These are phyloP conservation scores for Trichophyton rubrum DNA, from an alignment of 2,329 filamentous ascomycete species.

Conservation along the genomic window DNA sequence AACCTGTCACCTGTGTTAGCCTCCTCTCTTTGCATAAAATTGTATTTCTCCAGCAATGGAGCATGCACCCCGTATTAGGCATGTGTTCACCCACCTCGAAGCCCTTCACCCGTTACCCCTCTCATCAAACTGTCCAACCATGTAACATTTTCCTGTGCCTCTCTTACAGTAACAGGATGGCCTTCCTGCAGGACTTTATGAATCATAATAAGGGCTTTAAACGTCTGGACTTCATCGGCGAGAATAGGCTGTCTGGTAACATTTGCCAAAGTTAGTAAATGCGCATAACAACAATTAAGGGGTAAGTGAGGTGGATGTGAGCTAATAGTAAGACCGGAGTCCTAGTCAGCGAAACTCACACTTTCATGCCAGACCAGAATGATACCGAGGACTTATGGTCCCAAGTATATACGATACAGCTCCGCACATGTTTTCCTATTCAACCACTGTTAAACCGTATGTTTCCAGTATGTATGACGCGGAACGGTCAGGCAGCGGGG, in stretches of 20 bases:
- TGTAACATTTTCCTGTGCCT: conserved; percentile 73
- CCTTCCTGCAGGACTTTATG: conserved; percentile 97
- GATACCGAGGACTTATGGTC: conserved; percentile 90
- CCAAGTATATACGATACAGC: conserved; percentile 98
- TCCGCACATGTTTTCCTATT: conserved; percentile 81
- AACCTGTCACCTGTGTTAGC: conserved; percentile 39
- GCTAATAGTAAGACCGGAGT: neutral
- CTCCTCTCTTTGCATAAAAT: neutral
- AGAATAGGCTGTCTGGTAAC: conserved; percentile 77
- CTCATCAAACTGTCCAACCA: conserved; percentile 91
- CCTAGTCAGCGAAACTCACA: conserved; percentile 46
- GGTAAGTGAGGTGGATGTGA: neutral
- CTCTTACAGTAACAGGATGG: conserved; percentile 72
- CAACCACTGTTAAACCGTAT: neutral
- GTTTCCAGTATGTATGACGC: neutral
- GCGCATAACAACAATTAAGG: neutral
- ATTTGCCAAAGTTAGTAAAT: neutral
- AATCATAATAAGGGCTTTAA: conserved; percentile 93
- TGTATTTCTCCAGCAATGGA: neutral
- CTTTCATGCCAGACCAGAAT: conserved; percentile 98
- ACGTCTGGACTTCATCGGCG: conserved; percentile 95
- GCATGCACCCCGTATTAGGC: conserved; percentile 11
- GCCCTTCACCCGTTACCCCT: conserved; percentile 67
- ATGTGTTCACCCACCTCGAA: conserved; percentile 48
- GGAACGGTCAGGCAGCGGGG: conserved; percentile 28